Conservation (phyloP, 306 rosid species). For the Corylus americana region DNA sequence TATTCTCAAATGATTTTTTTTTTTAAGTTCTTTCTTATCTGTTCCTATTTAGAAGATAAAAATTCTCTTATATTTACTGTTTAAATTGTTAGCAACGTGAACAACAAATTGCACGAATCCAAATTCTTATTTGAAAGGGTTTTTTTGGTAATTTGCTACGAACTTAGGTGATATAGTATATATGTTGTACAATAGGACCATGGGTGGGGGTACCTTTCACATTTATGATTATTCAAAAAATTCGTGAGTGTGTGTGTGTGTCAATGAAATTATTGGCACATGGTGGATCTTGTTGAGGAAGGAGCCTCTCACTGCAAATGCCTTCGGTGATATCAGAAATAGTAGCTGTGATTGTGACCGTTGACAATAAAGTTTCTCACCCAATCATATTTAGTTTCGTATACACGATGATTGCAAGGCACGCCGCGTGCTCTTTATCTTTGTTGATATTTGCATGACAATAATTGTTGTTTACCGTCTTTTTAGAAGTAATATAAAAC, state of each 20-base stretch:
- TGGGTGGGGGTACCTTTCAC: not conserved
- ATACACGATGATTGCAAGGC: too few species aligned
- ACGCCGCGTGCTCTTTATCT: too few species aligned
- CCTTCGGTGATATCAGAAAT: not conserved
- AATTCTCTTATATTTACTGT: too few species aligned
- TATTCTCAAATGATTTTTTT: too few species aligned
- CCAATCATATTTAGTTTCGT: not conserved
- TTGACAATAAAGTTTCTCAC: not conserved
- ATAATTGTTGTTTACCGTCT: not conserved
- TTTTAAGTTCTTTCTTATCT: too few species aligned
- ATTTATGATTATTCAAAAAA: not conserved
- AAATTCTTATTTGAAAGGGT: not conserved
- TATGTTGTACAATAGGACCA: too few species aligned
- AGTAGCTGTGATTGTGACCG: not conserved
- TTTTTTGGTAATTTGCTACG: not conserved
- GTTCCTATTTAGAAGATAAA: too few species aligned
- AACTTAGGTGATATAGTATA: not conserved
- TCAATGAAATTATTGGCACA: not conserved
- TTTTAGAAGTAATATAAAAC: not conserved
- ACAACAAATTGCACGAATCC: too few species aligned
- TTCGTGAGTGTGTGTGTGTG: not conserved
- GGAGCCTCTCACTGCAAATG: not conserved
- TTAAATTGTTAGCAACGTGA: too few species aligned
- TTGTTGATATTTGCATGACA: not conserved
- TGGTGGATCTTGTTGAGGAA: not conserved